Conservation (phyloP, 2,329 filamentous ascomycete species). For the Phyllosticta citriasiana region DNA sequence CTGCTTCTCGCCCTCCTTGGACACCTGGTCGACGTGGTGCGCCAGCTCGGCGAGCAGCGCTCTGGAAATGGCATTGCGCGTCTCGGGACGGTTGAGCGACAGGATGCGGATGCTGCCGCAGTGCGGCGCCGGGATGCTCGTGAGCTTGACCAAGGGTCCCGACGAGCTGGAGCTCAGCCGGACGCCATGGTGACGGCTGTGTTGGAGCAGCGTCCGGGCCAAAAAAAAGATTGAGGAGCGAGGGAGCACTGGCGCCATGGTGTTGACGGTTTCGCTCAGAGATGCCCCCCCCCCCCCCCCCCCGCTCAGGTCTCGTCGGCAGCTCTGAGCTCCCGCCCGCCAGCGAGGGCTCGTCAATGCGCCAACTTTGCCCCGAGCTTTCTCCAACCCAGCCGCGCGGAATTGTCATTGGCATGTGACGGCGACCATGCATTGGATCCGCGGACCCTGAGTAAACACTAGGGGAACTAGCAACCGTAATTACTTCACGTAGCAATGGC, state of each 20-base stretch:
- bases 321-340: background rate
- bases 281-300: too few relatives aligned
- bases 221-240: background rate
- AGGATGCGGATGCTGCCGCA: constrained; percentile 80
- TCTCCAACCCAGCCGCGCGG: background rate
- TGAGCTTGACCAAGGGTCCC: constrained; percentile 54
- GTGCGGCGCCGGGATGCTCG: constrained; percentile 65
- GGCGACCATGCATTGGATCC: background rate
- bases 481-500: too few relatives aligned
- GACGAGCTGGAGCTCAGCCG: constrained; percentile 8
- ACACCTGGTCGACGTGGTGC: constrained; percentile 62
- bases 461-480: too few relatives aligned
- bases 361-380: background rate
- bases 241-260: constrained; percentile 4
- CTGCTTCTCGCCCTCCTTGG: constrained; percentile 46
- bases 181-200: background rate
- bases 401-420: background rate
- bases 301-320: constrained; percentile 2
- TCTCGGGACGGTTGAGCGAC: constrained; percentile 71
- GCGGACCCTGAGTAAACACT: background rate
- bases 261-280: background rate
- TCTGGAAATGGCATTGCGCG: constrained; percentile 84
- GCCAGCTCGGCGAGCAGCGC: constrained; percentile 64
- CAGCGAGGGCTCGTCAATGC: background rate
- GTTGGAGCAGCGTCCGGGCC: constrained; percentile 2